A percentile compares a stretch with the other conserved stretches of the same genome.
Evolutionary conservation across 164 flowering plant species (phyloP).

Genomic region (Akebia trifoliata): DNA sequence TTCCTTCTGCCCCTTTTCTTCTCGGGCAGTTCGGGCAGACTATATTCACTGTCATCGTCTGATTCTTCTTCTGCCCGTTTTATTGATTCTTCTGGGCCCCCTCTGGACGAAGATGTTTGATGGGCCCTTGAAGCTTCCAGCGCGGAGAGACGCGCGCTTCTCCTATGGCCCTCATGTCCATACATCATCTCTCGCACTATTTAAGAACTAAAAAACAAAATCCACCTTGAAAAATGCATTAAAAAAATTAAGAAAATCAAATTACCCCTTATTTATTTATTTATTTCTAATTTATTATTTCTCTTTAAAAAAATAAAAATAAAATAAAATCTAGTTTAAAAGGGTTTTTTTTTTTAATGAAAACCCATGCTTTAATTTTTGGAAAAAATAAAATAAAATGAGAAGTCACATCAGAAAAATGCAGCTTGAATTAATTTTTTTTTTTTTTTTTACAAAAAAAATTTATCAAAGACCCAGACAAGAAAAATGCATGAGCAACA

Average conservation of each 20-base stretch:
- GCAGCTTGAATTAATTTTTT: slow-evolving; percentile 1
- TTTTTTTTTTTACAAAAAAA: too few relatives aligned
- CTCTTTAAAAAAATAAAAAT: too few relatives aligned
- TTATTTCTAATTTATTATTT: too few relatives aligned
- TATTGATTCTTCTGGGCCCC: slow-evolving; percentile 1
- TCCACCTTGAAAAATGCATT: slow-evolving; percentile 1
- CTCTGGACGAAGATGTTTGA: background rate
- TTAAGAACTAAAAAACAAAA: slow-evolving; percentile 7
- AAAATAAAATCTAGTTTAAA: too few relatives aligned
- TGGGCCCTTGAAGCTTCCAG: slow-evolving; percentile 17
- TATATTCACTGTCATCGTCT: background rate
- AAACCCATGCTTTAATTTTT: too few relatives aligned
- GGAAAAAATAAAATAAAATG: background rate
- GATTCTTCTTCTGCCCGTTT: background rate
- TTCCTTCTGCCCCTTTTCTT: slow-evolving; percentile 20
- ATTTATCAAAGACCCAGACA: slow-evolving; percentile 8
- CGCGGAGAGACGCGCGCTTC: slow-evolving; percentile 30
- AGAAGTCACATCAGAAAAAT: slow-evolving; percentile 12
- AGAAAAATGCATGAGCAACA: slow-evolving; percentile 8
- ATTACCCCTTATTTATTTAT: background rate
- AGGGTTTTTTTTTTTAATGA: too few relatives aligned
- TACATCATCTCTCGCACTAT: slow-evolving; percentile 23
- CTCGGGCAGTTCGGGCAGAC: background rate
- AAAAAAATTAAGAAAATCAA: slow-evolving; percentile 1
- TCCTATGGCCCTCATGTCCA: slow-evolving; percentile 34